A percentile compares a stretch with the other conserved stretches of the same genome.
Conservation (phyloP, 768 basidiomycete genomes). For the Russula vinacea region DNA sequence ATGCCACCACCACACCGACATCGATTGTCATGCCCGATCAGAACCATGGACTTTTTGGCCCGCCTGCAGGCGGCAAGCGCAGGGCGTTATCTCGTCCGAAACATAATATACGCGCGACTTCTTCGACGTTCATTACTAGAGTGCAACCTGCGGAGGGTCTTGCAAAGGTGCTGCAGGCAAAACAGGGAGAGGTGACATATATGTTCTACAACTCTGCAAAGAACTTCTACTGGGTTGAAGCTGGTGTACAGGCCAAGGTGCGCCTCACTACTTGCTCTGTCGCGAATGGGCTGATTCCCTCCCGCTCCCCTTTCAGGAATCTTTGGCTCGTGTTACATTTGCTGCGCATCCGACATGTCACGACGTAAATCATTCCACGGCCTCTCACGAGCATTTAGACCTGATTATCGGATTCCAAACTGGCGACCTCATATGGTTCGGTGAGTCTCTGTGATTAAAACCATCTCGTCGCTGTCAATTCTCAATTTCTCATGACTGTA, state of each 20-base stretch:
- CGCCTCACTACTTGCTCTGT: slow-evolving; percentile 24
- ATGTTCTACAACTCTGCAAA: slow-evolving; percentile 86
- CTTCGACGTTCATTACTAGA: slow-evolving; percentile 88
- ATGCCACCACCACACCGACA: slow-evolving; percentile 37
- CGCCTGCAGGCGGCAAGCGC: slow-evolving; percentile 55
- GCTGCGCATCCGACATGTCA: slow-evolving; percentile 87
- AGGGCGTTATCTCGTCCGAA: slow-evolving; percentile 68
- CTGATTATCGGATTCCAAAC: slow-evolving; percentile 89
- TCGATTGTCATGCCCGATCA: slow-evolving; percentile 41
- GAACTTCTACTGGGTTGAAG: slow-evolving; percentile 82
- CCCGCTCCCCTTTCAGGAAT: slow-evolving; percentile 54
- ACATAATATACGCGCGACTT: slow-evolving; percentile 86
- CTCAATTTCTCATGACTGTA: slow-evolving; percentile 37
- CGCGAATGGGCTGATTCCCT: background rate
- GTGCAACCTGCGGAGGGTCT: slow-evolving; percentile 79
- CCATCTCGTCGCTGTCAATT: slow-evolving; percentile 18
- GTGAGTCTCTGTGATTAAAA: slow-evolving; percentile 41
- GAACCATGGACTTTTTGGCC: slow-evolving; percentile 57
- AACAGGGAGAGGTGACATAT: slow-evolving; percentile 82
- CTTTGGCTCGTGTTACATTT: slow-evolving; percentile 80
- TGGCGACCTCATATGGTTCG: slow-evolving; percentile 96
- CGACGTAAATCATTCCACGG: slow-evolving; percentile 77
- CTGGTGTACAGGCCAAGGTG: slow-evolving; percentile 82
- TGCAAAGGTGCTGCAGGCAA: slow-evolving; percentile 63
- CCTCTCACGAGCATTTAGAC: slow-evolving; percentile 75